Base-by-base conservation (phyloP, 2,329 filamentous ascomycete genomes). In the Arthrobotrys entomopaga region DNA sequence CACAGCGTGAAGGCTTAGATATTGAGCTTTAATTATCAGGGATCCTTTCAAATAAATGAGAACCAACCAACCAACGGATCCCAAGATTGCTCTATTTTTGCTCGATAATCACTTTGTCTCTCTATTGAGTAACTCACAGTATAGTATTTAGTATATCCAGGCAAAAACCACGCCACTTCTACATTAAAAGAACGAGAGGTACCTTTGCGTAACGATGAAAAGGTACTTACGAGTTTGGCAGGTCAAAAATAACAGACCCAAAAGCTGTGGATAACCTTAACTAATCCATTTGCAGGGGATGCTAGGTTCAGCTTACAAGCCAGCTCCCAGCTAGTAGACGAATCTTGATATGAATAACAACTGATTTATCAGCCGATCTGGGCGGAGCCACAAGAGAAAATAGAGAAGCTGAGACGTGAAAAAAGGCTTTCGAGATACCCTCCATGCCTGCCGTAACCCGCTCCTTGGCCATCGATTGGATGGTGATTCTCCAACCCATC, bases 301-400 rank as follows among this genome's bases (percentile, higher is more conserved):
- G 16, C 34, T 16, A 22, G 19, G 13, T n/a, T 26, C 20, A 54
- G 22, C 29, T 48, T 19, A 11, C 22, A 20, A 59, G n/a, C 11
- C 20, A 53, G 19, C 24, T 13, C 11, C 11, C 3, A 19, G 26
- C 29, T 34, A 5, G 15, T 29, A 15, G 24, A 22, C 11, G 29
- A 52, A 53, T 53, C 15, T n/a, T 20, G 54, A 56, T 60, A 60
- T 54, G 64, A 67, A 53, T 54, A 67, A 48, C 26, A 26, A 46
- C 43, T 54, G n/a, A 50, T 61, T 29, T 69, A 69, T 69, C 65
- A 61, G 46, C 65, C 65, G 65, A 69, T 49, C 56, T 56, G 57
- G 56, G 40, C 65, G 65, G 65, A 69, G 65, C 34, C 26, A 57
- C 40, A 19, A 22, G 4, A 19, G n/a, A 38, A 54, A 40, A 38